Base-by-base conservation (phyloP, 2,329 filamentous ascomycete genomes). In the Alternaria gaisen region DNA sequence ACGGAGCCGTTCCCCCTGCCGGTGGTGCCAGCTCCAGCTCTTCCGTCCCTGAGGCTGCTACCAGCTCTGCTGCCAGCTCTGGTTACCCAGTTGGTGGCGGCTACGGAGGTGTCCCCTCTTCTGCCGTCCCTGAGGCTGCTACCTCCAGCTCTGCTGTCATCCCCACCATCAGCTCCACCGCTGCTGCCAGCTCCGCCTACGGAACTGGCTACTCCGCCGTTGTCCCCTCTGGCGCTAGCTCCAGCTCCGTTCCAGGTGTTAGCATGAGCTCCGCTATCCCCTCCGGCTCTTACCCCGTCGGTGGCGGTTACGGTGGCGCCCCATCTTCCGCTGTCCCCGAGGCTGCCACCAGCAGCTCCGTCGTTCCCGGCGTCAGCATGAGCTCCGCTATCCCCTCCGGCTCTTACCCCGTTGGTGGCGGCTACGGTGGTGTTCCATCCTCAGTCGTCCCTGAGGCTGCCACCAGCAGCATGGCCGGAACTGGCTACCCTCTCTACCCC, bases 241-340 rank as follows among this genome's bases (percentile, higher is more conserved):
- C 58, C 43, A 51, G 42, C 22, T 50, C 53, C 26, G 57, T 52
- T 2, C 53, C 54, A n/a, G 53, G 41, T 38, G 53, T 55, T 3
- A 55, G 41, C 53, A 50, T 79, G 36, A 62, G 75, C 48, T 58
- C 70, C 24, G 70, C 77, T 10, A 53, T 69, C 28, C 65, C 67
- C 40, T 73, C 73, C 18, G 32, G 53, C 32, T 36, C 53, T 30
- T 57, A 41, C 24, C 46, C 56, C 22, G 46, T 26, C 12, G 46
- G 46, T 36, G 30, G 46, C 11, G 46, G 46, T 8, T 48, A 48
- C 30, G 46, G 46, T 7, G 46, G 46, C 22, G 34, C 24, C 12
- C 20, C 46, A 16, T 50, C 52, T 20, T 43, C 55, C 20, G 22
- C 14, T 12, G 41, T 54, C 32, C 47, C 60, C 47, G 52, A 57